Base-by-base conservation (phyloP, 768 basidiomycete genomes). In the Pisolithus sp. region DNA sequence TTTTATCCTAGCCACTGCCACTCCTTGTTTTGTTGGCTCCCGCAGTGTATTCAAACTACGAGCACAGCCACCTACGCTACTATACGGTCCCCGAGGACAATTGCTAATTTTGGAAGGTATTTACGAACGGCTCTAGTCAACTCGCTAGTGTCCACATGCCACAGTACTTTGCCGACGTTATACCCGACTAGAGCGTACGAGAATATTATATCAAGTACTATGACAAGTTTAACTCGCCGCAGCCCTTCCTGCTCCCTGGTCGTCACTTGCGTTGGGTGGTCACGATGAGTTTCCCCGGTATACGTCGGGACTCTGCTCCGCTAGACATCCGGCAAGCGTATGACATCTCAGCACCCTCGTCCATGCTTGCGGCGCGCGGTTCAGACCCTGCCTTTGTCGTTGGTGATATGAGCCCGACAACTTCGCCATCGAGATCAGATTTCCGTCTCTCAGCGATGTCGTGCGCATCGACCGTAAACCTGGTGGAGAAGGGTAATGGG, bases 311-410 rank as follows among this genome's bases (percentile, higher is more conserved):
- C 43, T 68, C 66, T 17, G 59, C 68, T 21, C 64, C 66, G 47
- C 59, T 64, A 49, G 63, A 51, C 54, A 57, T 66, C 44, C 58
- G 59, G 40, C 63, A 51, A 48, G 57, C 62, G 7, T 66, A 64
- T 42, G 56, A 64, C 44, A 24, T 54, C 42, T 20, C 56, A 45
- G 51, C 48, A 31, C 10, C 46, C 40, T 45, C 55, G 2, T 43
- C 24, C 9, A 41, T 5, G 43, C 18, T 26, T 5, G 15, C 18
- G 13, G n/a, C 4, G 43, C 13, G 26, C 24, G 26, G n/a, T 10
- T 13, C 24, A 40, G 45, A 21, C 7, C 44, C 6, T 20, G 37
- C 30, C 9, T 41, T 57, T 30, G 30, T 24, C 17, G 26, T 23
- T 43, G 59, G 56, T 30, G 44, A 50, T n/a, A 8, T 31, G 4